Conservation (phyloP, 2,329 filamentous ascomycete genomes). For the Fusarium globosum region DNA sequence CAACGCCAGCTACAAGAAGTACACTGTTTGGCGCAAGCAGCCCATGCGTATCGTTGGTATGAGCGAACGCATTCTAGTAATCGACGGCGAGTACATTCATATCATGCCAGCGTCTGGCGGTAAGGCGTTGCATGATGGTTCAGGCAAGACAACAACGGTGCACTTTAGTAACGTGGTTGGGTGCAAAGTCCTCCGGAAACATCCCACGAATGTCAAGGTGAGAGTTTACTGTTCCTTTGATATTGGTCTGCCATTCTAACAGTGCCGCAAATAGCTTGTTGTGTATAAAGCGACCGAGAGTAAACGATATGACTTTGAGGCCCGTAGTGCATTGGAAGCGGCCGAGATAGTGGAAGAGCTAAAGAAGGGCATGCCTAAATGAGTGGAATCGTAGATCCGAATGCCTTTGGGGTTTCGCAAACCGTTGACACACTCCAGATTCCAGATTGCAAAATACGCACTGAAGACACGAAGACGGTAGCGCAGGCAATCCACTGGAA, state of each 20-base stretch:
- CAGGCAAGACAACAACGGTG: constrained; percentile 80
- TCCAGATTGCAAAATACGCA: neutral
- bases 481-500: constrained; percentile 2
- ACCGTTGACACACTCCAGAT: neutral
- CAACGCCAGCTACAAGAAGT: constrained; percentile 75
- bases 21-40: constrained; percentile 84
- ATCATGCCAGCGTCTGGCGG: constrained; percentile 79
- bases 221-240: constrained; percentile 39
- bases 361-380: constrained; percentile 71
- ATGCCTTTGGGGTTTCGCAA: constrained; percentile 9
- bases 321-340: constrained; percentile 76
- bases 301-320: constrained; percentile 88
- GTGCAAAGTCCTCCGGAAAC: constrained; percentile 82
- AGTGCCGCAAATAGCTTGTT: constrained; percentile 61
- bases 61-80: constrained; percentile 79
- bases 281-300: constrained; percentile 81
- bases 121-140: constrained; percentile 71
- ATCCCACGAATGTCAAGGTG: constrained; percentile 84
- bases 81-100: constrained; percentile 88
- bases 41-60: constrained; percentile 82
- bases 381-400: neutral
- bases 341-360: constrained; percentile 83
- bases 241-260: constrained; percentile 20
- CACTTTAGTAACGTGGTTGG: constrained; percentile 86
- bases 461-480: neutral